Evolutionary conservation across 1,284 basidiomycete species (phyloP).

Genomic region (Phylloboletellus chloephorus): DNA sequence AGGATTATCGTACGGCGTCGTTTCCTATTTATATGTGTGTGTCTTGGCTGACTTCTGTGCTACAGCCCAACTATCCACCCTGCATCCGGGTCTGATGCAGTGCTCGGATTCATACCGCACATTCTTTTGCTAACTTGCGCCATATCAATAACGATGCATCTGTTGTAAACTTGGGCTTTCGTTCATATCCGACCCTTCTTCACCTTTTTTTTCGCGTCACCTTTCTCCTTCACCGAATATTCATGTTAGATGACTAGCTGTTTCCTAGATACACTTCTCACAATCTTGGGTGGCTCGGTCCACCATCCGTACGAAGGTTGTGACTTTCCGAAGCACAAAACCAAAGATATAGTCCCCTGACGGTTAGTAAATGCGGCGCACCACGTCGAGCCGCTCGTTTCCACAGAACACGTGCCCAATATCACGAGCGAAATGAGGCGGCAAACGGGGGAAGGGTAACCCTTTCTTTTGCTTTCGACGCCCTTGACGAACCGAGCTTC

Average conservation of each 20-base stretch:
- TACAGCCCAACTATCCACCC: constrained; percentile 25
- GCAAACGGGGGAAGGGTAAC: constrained; percentile 32
- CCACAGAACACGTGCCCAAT: constrained; percentile 61
- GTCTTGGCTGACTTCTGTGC: constrained; percentile 13
- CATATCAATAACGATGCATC: constrained; percentile 18
- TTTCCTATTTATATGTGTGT: neutral
- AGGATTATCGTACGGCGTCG: constrained; percentile 54
- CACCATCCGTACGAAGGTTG: neutral
- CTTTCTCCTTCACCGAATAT: constrained; percentile 3
- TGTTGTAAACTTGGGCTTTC: constrained; percentile 18
- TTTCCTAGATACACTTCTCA: neutral
- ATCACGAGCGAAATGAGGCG: constrained; percentile 55
- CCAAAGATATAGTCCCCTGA: neutral
- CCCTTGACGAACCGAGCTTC: neutral
- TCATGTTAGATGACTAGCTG: neutral
- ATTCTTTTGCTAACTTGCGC: constrained; percentile 17
- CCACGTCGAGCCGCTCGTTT: constrained; percentile 36
- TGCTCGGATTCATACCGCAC: constrained; percentile 12
- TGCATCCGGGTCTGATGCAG: constrained; percentile 18
- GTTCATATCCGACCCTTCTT: neutral
- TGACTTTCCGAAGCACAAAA: neutral
- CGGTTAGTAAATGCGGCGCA: constrained; percentile 1
- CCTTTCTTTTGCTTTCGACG: constrained; percentile 16
- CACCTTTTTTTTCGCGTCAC: constrained; percentile 1
- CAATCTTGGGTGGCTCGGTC: constrained; percentile 4